phyloP scores from a whole-genome alignment of 306 rosid species.

The Lablab purpureus region DNA sequence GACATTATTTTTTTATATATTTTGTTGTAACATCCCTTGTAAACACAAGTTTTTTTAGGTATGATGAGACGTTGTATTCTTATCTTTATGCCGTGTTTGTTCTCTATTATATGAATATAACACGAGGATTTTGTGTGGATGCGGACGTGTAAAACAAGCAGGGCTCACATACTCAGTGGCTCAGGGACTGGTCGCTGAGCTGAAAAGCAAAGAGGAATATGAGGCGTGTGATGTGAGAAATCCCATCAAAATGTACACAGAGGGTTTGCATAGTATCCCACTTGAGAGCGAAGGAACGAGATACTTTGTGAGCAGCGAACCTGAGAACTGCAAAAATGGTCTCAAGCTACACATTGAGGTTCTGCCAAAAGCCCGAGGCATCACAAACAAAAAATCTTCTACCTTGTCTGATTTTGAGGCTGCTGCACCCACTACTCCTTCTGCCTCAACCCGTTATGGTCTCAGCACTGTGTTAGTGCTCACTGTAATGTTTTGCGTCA shows the following conservation, averaged over 20 bases:
- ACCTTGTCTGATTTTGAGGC: slow-evolving; percentile 38
- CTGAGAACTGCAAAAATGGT: slow-evolving; percentile 69
- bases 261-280: slow-evolving; percentile 68
- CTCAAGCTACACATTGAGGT: slow-evolving; percentile 72
- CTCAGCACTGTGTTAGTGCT: slow-evolving; percentile 31
- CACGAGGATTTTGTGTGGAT: not conserved
- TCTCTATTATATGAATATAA: not conserved
- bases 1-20: too few relatives aligned
- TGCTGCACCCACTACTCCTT: slow-evolving; percentile 61
- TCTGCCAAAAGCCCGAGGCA: slow-evolving; percentile 35
- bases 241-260: slow-evolving; percentile 70
- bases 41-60: not conserved
- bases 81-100: not conserved
- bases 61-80: not conserved
- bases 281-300: slow-evolving; percentile 73
- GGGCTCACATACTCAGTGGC: slow-evolving; percentile 82
- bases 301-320: slow-evolving; percentile 70
- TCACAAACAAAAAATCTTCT: not conserved
- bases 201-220: slow-evolving; percentile 71
- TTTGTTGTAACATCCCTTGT: not conserved
- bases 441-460: slow-evolving; percentile 49
- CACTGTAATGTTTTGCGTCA: slow-evolving; percentile 29
- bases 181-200: slow-evolving; percentile 62
- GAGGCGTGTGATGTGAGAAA: slow-evolving; percentile 71
- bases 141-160: slow-evolving; percentile 41